Evolutionary conservation across 2,329 filamentous ascomycete genomes (phyloP), one percentile per base, ranked within the genome.

Genomic region (Grosmannia serpens): DNA sequence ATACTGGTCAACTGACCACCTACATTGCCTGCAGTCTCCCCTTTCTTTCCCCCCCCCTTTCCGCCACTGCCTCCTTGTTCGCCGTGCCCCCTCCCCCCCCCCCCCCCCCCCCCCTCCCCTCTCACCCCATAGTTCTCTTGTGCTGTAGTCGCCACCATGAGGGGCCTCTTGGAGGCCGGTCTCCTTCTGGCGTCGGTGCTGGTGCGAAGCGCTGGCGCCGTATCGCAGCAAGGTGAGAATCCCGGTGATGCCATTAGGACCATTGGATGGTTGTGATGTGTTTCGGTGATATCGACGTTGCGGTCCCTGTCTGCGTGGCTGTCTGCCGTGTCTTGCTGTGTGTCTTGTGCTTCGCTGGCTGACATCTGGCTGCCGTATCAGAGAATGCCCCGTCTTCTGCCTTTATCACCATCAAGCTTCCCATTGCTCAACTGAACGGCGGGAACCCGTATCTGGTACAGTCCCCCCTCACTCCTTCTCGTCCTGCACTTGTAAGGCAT

Each of bases 101-200:
- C 13, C 11, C 22, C 38, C 17, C 15, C 17, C n/a, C 3, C 29
- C 35, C 22, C 35, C 27, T n/a, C 46, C 22, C 50, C 31, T 44
- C 53, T 20, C 53, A 22, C 35, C 52, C 52, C 29, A 29, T 54
- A 52, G 46, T 10, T 26, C 33, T 13, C 29, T 27, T 24, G 7
- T 47, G 35, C 54, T 51, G 55, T 29, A 47, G 29, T 24, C 22
- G n/a, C 55, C 46, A 51, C 46, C 24, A 74, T 74, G 71, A 67
- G 65, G 63, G 68, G 70, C 65, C 67, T 68, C 55, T 58, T 65
- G 49, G 66, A 66, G 67, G 69, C 68, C 61, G 66, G 67, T 59
- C 64, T 73, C 63, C 61, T 73, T 55, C 59, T 69, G 65, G 70
- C 67, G 64, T 69, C 71, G 63, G 67, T 66, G 65, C 65, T 74